Conservation (phyloP, 768 basidiomycete genomes). For the Pleurotus salmoneostramineus region DNA sequence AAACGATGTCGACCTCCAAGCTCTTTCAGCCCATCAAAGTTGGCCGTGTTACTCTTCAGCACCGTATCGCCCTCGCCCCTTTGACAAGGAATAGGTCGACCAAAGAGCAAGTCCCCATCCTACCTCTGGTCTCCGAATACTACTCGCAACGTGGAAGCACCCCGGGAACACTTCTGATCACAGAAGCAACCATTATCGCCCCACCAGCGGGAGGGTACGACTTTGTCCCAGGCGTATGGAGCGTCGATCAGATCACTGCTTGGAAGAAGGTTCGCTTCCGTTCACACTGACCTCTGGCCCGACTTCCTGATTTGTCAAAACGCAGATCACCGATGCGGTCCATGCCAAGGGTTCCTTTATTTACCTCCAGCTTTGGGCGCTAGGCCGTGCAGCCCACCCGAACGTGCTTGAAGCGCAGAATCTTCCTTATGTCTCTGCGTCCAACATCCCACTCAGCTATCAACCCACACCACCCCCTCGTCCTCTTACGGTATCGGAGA, state of each 20-base stretch:
- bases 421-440: slow-evolving; percentile 16
- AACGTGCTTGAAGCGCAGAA: slow-evolving; percentile 23
- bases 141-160: slow-evolving; percentile 15
- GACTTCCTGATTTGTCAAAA: not conserved
- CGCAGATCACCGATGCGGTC: not conserved
- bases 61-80: slow-evolving; percentile 42
- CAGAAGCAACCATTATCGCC: slow-evolving; percentile 31
- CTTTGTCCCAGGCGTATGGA: slow-evolving; percentile 33
- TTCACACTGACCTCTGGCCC: not conserved
- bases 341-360: slow-evolving; percentile 37
- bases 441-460: slow-evolving; percentile 12
- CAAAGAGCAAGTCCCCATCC: slow-evolving; percentile 20
- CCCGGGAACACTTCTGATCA: slow-evolving; percentile 25
- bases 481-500: slow-evolving; percentile 31
- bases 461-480: not conserved
- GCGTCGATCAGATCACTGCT: slow-evolving; percentile 32
- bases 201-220: slow-evolving; percentile 22
- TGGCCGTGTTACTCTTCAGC: slow-evolving; percentile 27
- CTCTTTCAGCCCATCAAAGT: slow-evolving; percentile 35
- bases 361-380: slow-evolving; percentile 40
- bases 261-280: slow-evolving; percentile 32
- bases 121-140: slow-evolving; percentile 18
- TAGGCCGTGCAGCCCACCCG: slow-evolving; percentile 27
- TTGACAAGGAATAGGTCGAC: slow-evolving; percentile 36
- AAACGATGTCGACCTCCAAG: not conserved